Evolutionary conservation across 108 stramenopile species (phyloP).

Genomic region (Craspedostauros australis): DNA sequence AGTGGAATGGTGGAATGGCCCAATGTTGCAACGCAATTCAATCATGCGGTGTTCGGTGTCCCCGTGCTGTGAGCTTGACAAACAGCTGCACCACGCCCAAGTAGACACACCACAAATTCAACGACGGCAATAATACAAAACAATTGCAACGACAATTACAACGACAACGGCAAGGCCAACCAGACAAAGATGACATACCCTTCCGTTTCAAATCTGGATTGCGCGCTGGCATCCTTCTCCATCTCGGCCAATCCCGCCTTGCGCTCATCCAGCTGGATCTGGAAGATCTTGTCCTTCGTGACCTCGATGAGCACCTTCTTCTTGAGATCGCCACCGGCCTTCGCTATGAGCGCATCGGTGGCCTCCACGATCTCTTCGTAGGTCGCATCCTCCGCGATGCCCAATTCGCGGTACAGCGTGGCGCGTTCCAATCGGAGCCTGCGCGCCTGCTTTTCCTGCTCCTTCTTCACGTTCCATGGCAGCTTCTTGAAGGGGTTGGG

Average conservation of each 20-base stretch:
- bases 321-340: slow-evolving; percentile 54
- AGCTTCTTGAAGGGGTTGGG: slow-evolving; percentile 70
- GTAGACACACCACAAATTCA: too few relatives aligned
- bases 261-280: slow-evolving; percentile 73
- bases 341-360: slow-evolving; percentile 49
- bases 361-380: slow-evolving; percentile 77
- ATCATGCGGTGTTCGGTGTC: too few relatives aligned
- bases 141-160: too few relatives aligned
- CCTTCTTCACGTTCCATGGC: slow-evolving; percentile 67
- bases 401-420: slow-evolving; percentile 69
- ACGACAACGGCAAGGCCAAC: not conserved
- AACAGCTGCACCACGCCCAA: too few relatives aligned
- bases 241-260: slow-evolving; percentile 45
- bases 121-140: too few relatives aligned
- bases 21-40: too few relatives aligned
- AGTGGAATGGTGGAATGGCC: too few relatives aligned
- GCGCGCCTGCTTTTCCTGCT: slow-evolving; percentile 43
- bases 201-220: slow-evolving; percentile 41
- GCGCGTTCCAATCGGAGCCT: slow-evolving; percentile 52
- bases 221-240: slow-evolving; percentile 48
- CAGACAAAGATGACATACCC: slow-evolving; percentile 33
- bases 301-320: slow-evolving; percentile 68
- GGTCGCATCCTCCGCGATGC: slow-evolving; percentile 73
- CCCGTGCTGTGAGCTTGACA: too few relatives aligned
- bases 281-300: slow-evolving; percentile 80